Base-by-base conservation (phyloP, 352 stramenopile species). In the Phytophthora crassamura region DNA sequence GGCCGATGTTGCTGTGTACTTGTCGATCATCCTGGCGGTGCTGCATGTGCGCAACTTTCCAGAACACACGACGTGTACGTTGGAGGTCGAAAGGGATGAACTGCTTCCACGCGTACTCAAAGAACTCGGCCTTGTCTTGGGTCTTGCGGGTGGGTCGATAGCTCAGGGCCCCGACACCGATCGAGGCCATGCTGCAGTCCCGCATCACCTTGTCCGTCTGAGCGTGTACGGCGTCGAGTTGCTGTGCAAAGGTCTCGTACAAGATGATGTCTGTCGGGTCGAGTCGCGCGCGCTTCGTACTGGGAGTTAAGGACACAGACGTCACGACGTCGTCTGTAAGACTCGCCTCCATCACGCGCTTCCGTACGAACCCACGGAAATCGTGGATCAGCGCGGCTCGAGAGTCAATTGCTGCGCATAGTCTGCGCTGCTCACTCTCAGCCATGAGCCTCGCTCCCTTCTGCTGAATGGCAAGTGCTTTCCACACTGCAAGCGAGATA, bases 141-240 rank as follows among this genome's bases (percentile, higher is more conserved):
- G 38, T 49, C 28, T 60, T 60, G 2, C 40, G 30, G 11, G 40
- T 51, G 2, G 52, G 52, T 52, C 40, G 5, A 20, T 51, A 60
- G 20, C 36, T 60, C 16, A 60, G 45, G 2, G 4, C 9, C 9
- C 33, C 40, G 28, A 14, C 11, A 4, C 5, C 7, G 12, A 51
- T 60, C 9, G 46, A 45, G 5, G 10, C 12, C 11, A 70, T 39
- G 22, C 41, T 30, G 34, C 59, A 57, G 25, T 61, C 42, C 20
- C 42, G 49, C 49, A 67, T 61, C 33, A 67, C 43, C 15, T 34
- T 41, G 9, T 61, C 50, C 7, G 43, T 56, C 39, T 61, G 46
- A 42, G 25, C 16, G 43, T 62, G 62, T 2, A 62, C 12, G 34
- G 4, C 36, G 34, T 61, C 59, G 16, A 61, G 18, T 40, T 61